Evolutionary conservation across 2,329 filamentous ascomycete genomes (phyloP), one percentile per base, ranked within the genome.

Genomic region (Colletotrichum gigasporum): DNA sequence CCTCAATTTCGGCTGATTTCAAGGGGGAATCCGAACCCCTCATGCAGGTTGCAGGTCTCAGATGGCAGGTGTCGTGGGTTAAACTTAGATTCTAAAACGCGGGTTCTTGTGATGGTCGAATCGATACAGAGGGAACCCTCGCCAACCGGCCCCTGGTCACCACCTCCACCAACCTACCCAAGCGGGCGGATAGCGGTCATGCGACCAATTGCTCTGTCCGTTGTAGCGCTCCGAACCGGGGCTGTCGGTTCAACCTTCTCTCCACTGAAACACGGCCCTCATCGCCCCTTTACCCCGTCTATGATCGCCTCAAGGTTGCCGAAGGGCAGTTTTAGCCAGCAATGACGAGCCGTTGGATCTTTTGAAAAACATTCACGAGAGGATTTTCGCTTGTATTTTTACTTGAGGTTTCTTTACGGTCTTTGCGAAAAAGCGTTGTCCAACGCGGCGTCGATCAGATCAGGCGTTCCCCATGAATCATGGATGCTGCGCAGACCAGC

Each of bases 51-150:
- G 39, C 26, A n/a, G 53, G 55, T 60, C 61, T 64, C 61, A 53
- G 48, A 61, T 64, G 61, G 9, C 56, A 64, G 61, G 28, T 60
- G 55, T 63, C 32, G 26, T 34, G 30, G 32, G 45, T 55, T 63
- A 63, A 63, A 63, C 45, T 42, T 64, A 61, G 61, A 64, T 24
- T 64, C 48, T 61, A 30, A 64, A 61, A 64, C 61, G 28, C 34
- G 14, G 26, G 35, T 53, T 9, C 1, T 61, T 20, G 20, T n/a
- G 18, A 12, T 14, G 12, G 48, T 42, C 48, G 41, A 64, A 54
- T 61, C 41, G 42, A 26, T 20, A 26, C 3, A 18, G 16, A 7
- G 4, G 8, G 9, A 30, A 18, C 14, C 11, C 22, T 34, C 20
- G n/a, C 16, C 3, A 2, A n/a, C 11, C 18, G 14, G 12, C n/a